Evolutionary conservation across 2,329 filamentous ascomycete species (phyloP).

Genomic region (Xylaria sp.): DNA sequence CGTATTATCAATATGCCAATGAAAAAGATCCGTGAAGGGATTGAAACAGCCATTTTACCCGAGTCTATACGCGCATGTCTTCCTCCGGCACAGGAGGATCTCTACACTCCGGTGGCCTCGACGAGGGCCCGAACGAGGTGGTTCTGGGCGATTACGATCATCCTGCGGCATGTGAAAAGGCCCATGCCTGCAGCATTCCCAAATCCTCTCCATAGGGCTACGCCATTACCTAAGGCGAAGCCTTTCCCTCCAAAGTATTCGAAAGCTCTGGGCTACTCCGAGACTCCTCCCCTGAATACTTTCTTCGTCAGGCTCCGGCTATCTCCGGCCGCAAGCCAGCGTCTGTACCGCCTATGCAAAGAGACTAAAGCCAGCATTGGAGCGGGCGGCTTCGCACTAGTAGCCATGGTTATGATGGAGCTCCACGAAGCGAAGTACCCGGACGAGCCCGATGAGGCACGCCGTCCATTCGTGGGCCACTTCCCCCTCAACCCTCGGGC

Average conservation of each 20-base stretch:
- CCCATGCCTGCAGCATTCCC: slow-evolving; percentile 40
- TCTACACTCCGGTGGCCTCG: slow-evolving; percentile 37
- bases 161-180: slow-evolving; percentile 41
- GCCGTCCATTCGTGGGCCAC: slow-evolving; percentile 33
- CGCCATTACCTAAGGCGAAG: slow-evolving; percentile 17
- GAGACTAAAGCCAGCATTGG: slow-evolving; percentile 42
- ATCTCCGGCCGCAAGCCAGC: slow-evolving; percentile 30
- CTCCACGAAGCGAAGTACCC: slow-evolving; percentile 38
- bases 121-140: slow-evolving; percentile 40
- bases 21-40: slow-evolving; percentile 27
- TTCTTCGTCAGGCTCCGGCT: slow-evolving; percentile 29
- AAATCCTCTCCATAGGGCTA: slow-evolving; percentile 40
- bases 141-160: slow-evolving; percentile 44
- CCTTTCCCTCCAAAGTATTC: slow-evolving; percentile 35
- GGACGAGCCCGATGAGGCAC: slow-evolving; percentile 20
- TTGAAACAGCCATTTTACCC: slow-evolving; percentile 29
- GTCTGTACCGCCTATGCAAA: slow-evolving; percentile 40
- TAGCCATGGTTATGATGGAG: slow-evolving; percentile 44
- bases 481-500: slow-evolving; percentile 37
- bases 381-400: slow-evolving; percentile 41
- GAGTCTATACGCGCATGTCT: slow-evolving; percentile 35
- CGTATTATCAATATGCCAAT: slow-evolving; percentile 38
- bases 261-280: slow-evolving; percentile 39
- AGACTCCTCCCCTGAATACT: slow-evolving; percentile 40
- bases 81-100: slow-evolving; percentile 42